Conservation (phyloP, 352 stramenopile species). For the Globisporangium cystogenes region DNA sequence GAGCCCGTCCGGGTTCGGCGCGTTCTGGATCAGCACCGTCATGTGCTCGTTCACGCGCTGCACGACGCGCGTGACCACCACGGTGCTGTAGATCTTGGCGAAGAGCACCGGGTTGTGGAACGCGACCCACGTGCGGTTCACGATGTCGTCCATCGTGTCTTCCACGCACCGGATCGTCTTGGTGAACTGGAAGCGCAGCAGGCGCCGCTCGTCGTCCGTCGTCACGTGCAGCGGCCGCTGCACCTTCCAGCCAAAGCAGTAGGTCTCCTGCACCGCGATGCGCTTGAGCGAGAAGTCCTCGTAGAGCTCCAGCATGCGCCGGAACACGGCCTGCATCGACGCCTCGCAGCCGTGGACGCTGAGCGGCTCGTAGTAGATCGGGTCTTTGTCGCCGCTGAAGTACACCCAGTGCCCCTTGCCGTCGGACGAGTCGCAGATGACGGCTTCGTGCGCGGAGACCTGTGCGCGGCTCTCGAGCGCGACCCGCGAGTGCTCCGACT, state of each 20-base stretch:
- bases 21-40: constrained; percentile 36
- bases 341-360: constrained; percentile 13
- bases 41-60: constrained; percentile 28
- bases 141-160: constrained; percentile 34
- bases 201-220: constrained; percentile 8
- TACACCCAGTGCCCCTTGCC: too few species aligned
- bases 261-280: constrained; percentile 10
- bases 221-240: constrained; percentile 14
- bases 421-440: too few species aligned
- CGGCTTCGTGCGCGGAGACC: constrained; percentile 12
- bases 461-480: constrained; percentile 12
- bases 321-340: constrained; percentile 22
- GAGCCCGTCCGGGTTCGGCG: constrained; percentile 19
- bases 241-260: too few species aligned
- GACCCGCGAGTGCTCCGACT: constrained; percentile 9
- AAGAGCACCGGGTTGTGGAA: constrained; percentile 32
- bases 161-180: constrained; percentile 26
- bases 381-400: too few species aligned
- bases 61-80: constrained; percentile 27
- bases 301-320: constrained; percentile 29
- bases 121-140: constrained; percentile 32
- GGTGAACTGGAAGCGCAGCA: constrained; percentile 42
- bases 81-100: constrained; percentile 36
- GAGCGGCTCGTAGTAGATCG: too few species aligned
- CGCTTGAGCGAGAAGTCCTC: constrained; percentile 24